Evolutionary conservation across 208 protist species (phyloP).

Genomic region (Wallacemonas sp.): DNA sequence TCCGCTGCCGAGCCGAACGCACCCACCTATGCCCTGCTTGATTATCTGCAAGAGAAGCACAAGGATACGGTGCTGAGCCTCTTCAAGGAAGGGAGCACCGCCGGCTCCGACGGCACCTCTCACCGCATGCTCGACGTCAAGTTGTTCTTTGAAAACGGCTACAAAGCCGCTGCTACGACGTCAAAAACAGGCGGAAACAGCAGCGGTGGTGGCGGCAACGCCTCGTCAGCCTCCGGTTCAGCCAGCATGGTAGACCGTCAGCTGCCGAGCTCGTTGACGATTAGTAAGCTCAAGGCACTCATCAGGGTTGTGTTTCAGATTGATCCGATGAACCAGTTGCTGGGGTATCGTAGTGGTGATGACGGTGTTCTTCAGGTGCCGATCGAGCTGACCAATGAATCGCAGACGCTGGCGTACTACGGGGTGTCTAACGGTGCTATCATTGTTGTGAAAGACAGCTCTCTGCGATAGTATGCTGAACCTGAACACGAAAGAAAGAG

Average conservation of each 20-base stretch:
- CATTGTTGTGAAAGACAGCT: conserved; percentile 70
- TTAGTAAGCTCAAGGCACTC: conserved; percentile 83
- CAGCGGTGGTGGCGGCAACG: too few relatives aligned
- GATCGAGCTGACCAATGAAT: conserved; percentile 63
- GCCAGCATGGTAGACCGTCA: conserved; percentile 32
- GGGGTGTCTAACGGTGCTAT: conserved; percentile 70
- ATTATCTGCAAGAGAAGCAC: conserved; percentile 73
- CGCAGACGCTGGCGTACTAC: conserved; percentile 74
- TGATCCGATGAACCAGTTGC: conserved; percentile 50
- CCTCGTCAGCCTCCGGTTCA: neutral
- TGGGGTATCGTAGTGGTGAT: conserved; percentile 72
- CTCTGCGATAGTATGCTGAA: conserved; percentile 34
- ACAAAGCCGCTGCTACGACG: conserved; percentile 13
- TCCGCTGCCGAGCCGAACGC: neutral
- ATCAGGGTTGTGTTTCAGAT: conserved; percentile 71
- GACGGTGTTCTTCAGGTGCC: conserved; percentile 52
- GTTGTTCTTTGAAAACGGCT: conserved; percentile 53
- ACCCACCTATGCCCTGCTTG: conserved; percentile 50
- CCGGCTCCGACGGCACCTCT: conserved; percentile 49
- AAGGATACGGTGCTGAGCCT: conserved; percentile 86
- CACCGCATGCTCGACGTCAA: conserved; percentile 77
- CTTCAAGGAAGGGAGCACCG: conserved; percentile 69
- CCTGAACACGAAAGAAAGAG: conserved; percentile 7
- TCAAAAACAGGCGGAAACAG: too few relatives aligned
- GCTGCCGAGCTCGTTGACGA: conserved; percentile 74